A percentile compares a stretch with the other conserved stretches of the same genome.
Conservation (phyloP, 306 rosid species). For the Cucurbita ficifolia region DNA sequence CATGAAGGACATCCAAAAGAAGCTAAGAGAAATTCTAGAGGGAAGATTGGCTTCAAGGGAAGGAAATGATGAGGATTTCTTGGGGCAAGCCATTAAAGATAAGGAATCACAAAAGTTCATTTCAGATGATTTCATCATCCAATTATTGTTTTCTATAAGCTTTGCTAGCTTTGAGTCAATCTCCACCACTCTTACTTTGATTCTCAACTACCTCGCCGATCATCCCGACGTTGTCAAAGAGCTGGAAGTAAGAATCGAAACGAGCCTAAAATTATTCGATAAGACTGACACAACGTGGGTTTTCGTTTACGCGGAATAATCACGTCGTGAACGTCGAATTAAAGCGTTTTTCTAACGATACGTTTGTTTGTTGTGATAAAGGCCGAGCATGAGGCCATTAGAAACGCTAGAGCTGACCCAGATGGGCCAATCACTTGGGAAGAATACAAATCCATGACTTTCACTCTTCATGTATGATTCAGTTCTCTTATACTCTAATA, state of each 20-base stretch:
- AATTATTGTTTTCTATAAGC: neutral
- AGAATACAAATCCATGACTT: constrained; percentile 19
- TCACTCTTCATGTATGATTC: constrained; percentile 2
- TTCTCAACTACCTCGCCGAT: neutral
- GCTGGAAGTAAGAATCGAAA: neutral
- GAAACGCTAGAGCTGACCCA: neutral
- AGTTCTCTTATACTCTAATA: neutral
- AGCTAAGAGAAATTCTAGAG: neutral
- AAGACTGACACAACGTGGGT: neutral
- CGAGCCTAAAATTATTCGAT: neutral
- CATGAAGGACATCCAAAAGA: neutral
- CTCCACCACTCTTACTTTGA: neutral
- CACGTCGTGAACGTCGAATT: too few species aligned
- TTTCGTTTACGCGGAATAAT: too few species aligned
- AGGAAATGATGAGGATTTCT: neutral
- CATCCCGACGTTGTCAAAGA: neutral
- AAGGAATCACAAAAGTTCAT: constrained; percentile 5
- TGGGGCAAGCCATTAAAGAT: constrained; percentile 8
- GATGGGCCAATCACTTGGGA: constrained; percentile 15
- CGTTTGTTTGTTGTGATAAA: neutral
- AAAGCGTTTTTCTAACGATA: too few species aligned
- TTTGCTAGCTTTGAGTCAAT: constrained; percentile 6
- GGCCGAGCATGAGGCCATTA: constrained; percentile 15
- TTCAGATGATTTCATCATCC: constrained; percentile 11
- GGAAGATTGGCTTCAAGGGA: neutral